Evolutionary conservation across 2,329 filamentous ascomycete species (phyloP), one percentile per base, ranked within the genome.

Genomic region (Arthroderma sp.): DNA sequence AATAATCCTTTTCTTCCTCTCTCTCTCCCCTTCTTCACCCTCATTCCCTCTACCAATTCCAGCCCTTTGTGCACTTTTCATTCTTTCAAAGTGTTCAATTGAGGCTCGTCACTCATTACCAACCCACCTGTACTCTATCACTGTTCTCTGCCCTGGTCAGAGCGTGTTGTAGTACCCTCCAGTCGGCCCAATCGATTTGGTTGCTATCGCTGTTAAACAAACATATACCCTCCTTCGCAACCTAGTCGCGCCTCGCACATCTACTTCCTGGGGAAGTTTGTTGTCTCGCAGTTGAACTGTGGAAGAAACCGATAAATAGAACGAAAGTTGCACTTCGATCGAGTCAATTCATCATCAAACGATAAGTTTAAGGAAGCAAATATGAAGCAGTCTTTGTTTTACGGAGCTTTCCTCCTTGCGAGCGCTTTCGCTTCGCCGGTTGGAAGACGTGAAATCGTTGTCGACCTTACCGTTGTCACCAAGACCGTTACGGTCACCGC

Each of bases 191-290:
- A 11, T 34, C 15, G 15, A 22, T 22, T 22, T 22, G 15, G 29
- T 42, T 33, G 38, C 43, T 39, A 40, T 40, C 43, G 33, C 38
- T 33, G 38, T 45, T 45, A 39, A 39, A 33, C 37, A 32, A 31
- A 29, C 11, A 11, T 11, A 29, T 32, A 41, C 28, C 27, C 33
- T 44, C 30, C 11, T 4, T 31, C 11, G 11, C 41, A 22, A 22
- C 6, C 15, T 22, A 22, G 15, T 22, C 15, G 15, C 11, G 8
- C 38, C 10, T 33, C 47, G 30, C 48, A 45, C 44, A 32, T 44
- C 42, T 50, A 54, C 59, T 64, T 65, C 62, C 60, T 55, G 62
- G 59, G 45, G 61, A 64, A 65, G 62, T 57, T 45, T 50, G 45
- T 49, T 49, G 45, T 49, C 50, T 47, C 45, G 22, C 54, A 56